Evolutionary conservation across 2,329 filamentous ascomycete genomes (phyloP).

Genomic region (Cladorrhinum sp.): DNA sequence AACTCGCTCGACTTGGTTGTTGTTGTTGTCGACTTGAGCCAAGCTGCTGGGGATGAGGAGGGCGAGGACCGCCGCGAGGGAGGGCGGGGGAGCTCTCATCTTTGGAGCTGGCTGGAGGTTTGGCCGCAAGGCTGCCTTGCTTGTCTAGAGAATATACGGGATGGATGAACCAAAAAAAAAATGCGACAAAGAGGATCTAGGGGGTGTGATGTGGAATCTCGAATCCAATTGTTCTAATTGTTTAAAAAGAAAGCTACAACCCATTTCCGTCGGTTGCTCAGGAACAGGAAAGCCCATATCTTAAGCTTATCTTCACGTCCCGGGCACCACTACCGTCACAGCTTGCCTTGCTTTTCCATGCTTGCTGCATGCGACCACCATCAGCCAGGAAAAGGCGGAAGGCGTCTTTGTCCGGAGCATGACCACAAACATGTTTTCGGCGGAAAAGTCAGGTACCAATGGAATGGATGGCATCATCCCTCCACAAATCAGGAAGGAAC

Average conservation of each 20-base stretch:
- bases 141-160: not conserved
- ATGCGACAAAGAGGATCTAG: not conserved
- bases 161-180: not conserved
- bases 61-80: slow-evolving; percentile 24
- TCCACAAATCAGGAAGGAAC: not conserved
- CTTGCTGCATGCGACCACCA: not conserved
- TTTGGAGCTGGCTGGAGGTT: too few relatives aligned
- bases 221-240: not conserved
- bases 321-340: not conserved
- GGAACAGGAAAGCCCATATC: not conserved
- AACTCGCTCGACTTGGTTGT: slow-evolving; percentile 43
- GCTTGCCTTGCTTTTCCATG: not conserved
- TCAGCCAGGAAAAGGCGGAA: not conserved
- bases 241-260: not conserved
- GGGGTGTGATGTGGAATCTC: not conserved
- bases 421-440: not conserved
- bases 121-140: not conserved
- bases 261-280: not conserved
- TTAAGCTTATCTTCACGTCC: not conserved
- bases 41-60: slow-evolving; percentile 27
- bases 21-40: slow-evolving; percentile 35
- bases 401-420: not conserved
- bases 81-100: slow-evolving; percentile 1
- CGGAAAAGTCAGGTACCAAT: too few relatives aligned
- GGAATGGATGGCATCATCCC: not conserved